phyloP scores from a whole-genome alignment of 768 basidiomycete species.

The Serendipita sp. region DNA sequence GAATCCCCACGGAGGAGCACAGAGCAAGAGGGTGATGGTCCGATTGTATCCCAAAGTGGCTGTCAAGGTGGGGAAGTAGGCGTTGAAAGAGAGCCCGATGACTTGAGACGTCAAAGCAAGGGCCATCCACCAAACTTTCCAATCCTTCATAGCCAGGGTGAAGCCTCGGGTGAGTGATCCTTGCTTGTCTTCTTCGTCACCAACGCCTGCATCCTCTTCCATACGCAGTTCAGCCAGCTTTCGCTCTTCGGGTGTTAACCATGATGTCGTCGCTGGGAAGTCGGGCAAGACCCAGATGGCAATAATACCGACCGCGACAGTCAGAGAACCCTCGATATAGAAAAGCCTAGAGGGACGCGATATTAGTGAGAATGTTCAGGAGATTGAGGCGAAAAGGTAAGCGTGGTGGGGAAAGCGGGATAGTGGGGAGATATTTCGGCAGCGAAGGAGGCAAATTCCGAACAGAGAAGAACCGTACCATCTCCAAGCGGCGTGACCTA shows the following conservation, averaged over 20 bases:
- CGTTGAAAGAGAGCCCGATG: constrained; percentile 57
- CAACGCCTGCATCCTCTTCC: constrained; percentile 44
- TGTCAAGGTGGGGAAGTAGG: constrained; percentile 32
- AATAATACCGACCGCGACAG: constrained; percentile 24
- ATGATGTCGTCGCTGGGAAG: constrained; percentile 42
- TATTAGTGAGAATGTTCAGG: too few species aligned
- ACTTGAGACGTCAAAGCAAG: constrained; percentile 41
- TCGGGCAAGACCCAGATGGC: constrained; percentile 58
- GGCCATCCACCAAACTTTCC: constrained; percentile 66
- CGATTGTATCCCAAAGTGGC: constrained; percentile 51
- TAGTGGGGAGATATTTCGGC: neutral
- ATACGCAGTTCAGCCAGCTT: constrained; percentile 37
- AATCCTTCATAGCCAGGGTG: constrained; percentile 46
- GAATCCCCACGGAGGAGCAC: constrained; percentile 62
- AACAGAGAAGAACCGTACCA: constrained; percentile 15
- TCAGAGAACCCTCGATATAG: constrained; percentile 13
- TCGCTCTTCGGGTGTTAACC: constrained; percentile 43
- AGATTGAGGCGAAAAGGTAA: neutral
- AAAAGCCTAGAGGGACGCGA: constrained; percentile 7
- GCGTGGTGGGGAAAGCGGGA: neutral
- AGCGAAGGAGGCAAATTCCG: neutral
- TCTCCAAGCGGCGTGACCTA: constrained; percentile 61
- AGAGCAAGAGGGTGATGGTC: constrained; percentile 56
- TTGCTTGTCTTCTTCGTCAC: constrained; percentile 31
- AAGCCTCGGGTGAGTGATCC: constrained; percentile 29